Evolutionary conservation across 331 rosid genomes (phyloP), one percentile per base, ranked within the genome.

Genomic region (Quercus lobata): DNA sequence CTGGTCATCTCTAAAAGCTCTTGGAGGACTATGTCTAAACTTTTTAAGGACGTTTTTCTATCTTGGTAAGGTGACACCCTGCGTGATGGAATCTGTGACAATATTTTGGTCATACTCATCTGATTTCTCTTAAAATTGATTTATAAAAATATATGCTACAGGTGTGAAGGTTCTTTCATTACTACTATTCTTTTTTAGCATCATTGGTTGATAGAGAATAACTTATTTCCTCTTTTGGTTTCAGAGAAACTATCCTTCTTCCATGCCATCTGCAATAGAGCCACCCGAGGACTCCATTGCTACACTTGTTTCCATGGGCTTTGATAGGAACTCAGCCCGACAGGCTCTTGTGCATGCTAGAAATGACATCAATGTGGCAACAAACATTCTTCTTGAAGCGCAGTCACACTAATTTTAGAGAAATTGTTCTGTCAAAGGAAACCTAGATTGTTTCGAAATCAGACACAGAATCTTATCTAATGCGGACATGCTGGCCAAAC

Each of bases 321-420:
- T 96, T 73, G 98, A 96, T 86, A 88, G 97, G 83, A 84, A 84
- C 83, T 84, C 93, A n/a, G 99, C 98, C 21, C 87, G 97, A 83
- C 99, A 96, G 85, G 99, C 99, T 6, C 89, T 96, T 27, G 89
- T 89, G 89, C 99, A 88, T 68, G 98, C 99, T 15, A 84, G 97
- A 86, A 96, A 96, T 34, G 98, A 96, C 16, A 84, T 96, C 79
- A 91, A 88, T 81, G 80, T 86, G 79, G 99, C 99, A 5, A 93
- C 99, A 19, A 90, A 90, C 88, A 96, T 96, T 78, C 98, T 96
- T 71, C 88, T 96, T 10, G 97, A 96, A 87, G 88, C 93, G 27
- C 97, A 96, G 75, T 71, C 94, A 16, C 97, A 88, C 87, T 92
- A 85, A 88, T 75, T 44, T 29, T 55, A 16, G 46, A 1, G 37